Evolutionary conservation across 1,139 yeast species (phyloP).

Genomic region (Taphrina wiesneri): DNA sequence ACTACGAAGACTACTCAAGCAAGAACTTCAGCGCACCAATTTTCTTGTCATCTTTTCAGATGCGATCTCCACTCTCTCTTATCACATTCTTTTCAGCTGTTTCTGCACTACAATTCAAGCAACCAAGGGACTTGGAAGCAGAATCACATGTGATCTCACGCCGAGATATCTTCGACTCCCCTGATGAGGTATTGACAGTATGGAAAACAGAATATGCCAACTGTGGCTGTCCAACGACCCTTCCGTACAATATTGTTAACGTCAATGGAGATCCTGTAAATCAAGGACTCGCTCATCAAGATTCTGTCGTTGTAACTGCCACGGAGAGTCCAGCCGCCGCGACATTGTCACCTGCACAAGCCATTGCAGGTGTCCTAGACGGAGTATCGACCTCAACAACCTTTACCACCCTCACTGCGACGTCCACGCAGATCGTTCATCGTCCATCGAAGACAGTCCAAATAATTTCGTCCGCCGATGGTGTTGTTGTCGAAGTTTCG

Average conservation of each 20-base stretch:
- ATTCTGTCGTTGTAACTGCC: conserved; percentile 5
- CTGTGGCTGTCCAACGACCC: conserved; percentile 16
- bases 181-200: not conserved
- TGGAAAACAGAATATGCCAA: conserved; percentile 7
- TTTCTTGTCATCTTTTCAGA: not conserved
- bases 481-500: not conserved
- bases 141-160: not conserved
- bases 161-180: conserved; percentile 8
- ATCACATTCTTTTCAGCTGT: not conserved
- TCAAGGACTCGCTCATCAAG: conserved; percentile 1
- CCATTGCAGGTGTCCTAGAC: conserved; percentile 7
- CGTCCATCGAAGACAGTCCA: not conserved
- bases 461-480: not conserved
- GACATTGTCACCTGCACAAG: not conserved
- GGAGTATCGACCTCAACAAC: not conserved
- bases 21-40: not conserved
- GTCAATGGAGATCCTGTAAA: conserved; percentile 9
- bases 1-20: not conserved
- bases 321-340: not conserved
- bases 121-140: not conserved
- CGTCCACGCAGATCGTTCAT: conserved; percentile 6
- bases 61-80: not conserved
- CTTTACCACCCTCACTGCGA: not conserved
- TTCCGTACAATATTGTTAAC: conserved; percentile 5
- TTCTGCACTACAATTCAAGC: not conserved